A percentile compares a stretch with the other conserved stretches of the same genome.
phyloP scores from a whole-genome alignment of 768 basidiomycete species.

The Clathrus columnatus region DNA sequence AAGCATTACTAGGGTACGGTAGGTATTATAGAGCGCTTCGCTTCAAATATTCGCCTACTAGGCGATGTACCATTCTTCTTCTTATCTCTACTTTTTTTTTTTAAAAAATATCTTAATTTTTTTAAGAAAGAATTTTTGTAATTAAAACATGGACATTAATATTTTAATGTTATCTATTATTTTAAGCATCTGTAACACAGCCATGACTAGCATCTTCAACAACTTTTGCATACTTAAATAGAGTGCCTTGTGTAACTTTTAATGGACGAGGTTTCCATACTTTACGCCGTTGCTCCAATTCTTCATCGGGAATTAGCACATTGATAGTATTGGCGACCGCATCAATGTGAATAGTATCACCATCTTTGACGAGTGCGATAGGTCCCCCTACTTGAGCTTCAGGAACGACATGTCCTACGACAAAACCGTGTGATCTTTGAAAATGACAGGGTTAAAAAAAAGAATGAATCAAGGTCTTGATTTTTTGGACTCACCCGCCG shows the following conservation, averaged over 20 bases:
- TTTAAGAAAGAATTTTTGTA: background rate
- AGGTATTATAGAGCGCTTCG: background rate
- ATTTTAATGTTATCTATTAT: background rate
- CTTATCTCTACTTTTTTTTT: background rate
- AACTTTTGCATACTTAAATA: slow-evolving; percentile 82
- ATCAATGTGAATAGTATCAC: slow-evolving; percentile 81
- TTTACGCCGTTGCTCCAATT: slow-evolving; percentile 61
- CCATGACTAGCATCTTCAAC: slow-evolving; percentile 90
- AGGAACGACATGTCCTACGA: slow-evolving; percentile 93
- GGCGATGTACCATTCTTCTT: background rate
- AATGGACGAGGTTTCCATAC: slow-evolving; percentile 80
- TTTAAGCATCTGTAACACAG: slow-evolving; percentile 80
- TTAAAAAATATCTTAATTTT: background rate
- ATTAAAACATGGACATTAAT: background rate
- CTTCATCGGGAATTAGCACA: slow-evolving; percentile 67
- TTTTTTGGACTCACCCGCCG: slow-evolving; percentile 64
- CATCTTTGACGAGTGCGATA: slow-evolving; percentile 83
- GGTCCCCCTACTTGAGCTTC: slow-evolving; percentile 93
- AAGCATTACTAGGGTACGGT: background rate
- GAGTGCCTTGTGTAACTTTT: slow-evolving; percentile 71
- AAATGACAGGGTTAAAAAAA: slow-evolving; percentile 12
- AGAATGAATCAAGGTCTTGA: slow-evolving; percentile 12
- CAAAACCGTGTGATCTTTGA: slow-evolving; percentile 87
- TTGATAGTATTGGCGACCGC: slow-evolving; percentile 81
- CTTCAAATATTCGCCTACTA: background rate